Conservation (phyloP, 2,329 filamentous ascomycete species). For the Pseudogymnoascus sp. region DNA sequence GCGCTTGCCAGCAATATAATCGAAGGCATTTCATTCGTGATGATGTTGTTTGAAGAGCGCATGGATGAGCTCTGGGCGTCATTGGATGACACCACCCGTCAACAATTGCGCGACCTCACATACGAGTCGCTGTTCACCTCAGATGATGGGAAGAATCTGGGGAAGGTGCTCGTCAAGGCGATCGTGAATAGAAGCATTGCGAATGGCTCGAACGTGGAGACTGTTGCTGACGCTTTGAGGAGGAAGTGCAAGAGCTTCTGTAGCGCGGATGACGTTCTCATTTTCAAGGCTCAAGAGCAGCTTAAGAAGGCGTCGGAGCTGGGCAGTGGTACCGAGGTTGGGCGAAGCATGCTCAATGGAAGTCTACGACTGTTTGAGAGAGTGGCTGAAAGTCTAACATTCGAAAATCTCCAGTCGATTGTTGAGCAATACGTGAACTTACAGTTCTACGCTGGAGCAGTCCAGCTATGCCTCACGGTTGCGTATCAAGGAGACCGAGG, state of each 20-base stretch:
- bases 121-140: conserved; percentile 84
- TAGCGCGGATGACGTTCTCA: conserved; percentile 90
- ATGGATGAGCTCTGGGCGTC: conserved; percentile 78
- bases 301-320: conserved; percentile 81
- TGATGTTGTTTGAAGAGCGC: conserved; percentile 89
- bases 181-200: conserved; percentile 98
- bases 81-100: conserved; percentile 61
- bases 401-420: conserved; percentile 69
- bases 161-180: conserved; percentile 89
- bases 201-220: conserved; percentile 94
- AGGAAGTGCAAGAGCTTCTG: conserved; percentile 95
- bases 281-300: conserved; percentile 96
- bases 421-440: conserved; percentile 71
- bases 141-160: conserved; percentile 71
- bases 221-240: conserved; percentile 87
- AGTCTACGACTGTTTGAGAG: conserved; percentile 82
- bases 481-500: conserved; percentile 80
- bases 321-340: conserved; percentile 63
- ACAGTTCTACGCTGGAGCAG: conserved; percentile 88
- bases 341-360: conserved; percentile 75
- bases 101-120: conserved; percentile 66
- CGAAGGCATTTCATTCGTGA: conserved; percentile 92
- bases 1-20: conserved; percentile 83
- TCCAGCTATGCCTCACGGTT: conserved; percentile 76
- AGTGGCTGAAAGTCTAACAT: conserved; percentile 74